phyloP scores from a whole-genome alignment of 2,329 filamentous ascomycete species.

The Stachybotrys echinatus region DNA sequence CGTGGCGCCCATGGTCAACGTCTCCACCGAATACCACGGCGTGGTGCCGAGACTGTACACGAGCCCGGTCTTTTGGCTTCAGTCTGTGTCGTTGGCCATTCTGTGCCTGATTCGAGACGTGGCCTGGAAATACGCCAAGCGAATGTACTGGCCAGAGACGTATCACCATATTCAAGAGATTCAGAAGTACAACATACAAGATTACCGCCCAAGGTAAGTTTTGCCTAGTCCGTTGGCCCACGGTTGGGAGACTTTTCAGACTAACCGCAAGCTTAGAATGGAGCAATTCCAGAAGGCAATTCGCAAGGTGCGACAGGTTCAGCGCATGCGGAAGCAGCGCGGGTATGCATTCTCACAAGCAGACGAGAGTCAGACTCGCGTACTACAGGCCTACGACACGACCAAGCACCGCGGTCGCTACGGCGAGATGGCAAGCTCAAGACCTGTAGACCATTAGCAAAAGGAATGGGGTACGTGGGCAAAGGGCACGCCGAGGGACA shows the following conservation, averaged over 20 bases:
- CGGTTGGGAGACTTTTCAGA: too few species aligned
- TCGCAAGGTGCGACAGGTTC: slow-evolving; percentile 94
- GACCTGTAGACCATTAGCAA: slow-evolving; percentile 21
- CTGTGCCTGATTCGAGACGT: slow-evolving; percentile 85
- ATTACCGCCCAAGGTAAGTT: slow-evolving; percentile 85
- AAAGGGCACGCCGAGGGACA: too few species aligned
- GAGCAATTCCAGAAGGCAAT: slow-evolving; percentile 99
- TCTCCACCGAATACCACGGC: slow-evolving; percentile 81
- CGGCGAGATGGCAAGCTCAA: slow-evolving; percentile 77
- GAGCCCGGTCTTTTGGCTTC: slow-evolving; percentile 85
- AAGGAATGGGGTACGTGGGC: too few species aligned
- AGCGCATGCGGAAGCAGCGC: slow-evolving; percentile 98
- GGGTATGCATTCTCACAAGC: slow-evolving; percentile 98
- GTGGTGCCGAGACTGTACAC: slow-evolving; percentile 76
- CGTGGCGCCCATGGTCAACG: slow-evolving; percentile 73
- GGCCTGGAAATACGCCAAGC: slow-evolving; percentile 94
- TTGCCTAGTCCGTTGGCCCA: too few species aligned
- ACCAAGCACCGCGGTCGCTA: slow-evolving; percentile 86
- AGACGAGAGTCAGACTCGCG: slow-evolving; percentile 90
- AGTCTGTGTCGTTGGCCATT: slow-evolving; percentile 73
- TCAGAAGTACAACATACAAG: slow-evolving; percentile 99
- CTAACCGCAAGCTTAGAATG: slow-evolving; percentile 57
- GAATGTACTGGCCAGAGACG: slow-evolving; percentile 93
- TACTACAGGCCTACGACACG: slow-evolving; percentile 96
- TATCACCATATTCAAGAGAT: slow-evolving; percentile 99